Conservation (phyloP, 805 yeast genomes). For the Candida lessepsii region DNA sequence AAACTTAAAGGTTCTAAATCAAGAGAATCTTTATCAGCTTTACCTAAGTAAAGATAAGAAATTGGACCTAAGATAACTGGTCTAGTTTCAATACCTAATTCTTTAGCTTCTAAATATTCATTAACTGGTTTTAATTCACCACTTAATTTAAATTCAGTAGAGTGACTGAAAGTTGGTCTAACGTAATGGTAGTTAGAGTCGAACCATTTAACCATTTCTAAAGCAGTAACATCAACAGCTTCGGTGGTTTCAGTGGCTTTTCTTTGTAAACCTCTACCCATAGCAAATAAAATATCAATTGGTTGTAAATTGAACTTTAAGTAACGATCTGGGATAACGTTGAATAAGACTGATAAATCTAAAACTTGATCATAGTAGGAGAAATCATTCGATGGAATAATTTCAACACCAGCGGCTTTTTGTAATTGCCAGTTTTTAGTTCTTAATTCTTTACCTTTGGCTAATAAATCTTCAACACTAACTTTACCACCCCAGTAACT, state of each 20-base stretch:
- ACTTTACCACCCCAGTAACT: constrained; percentile 98
- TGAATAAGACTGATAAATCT: constrained; percentile 88
- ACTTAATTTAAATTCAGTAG: constrained; percentile 93
- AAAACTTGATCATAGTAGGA: constrained; percentile 97
- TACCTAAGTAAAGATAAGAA: constrained; percentile 91
- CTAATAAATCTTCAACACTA: constrained; percentile 78
- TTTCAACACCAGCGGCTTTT: constrained; percentile 94
- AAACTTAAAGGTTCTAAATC: constrained; percentile 92
- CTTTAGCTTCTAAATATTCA: constrained; percentile 98
- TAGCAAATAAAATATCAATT: constrained; percentile 92
- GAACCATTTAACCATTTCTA: constrained; percentile 99
- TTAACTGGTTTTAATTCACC: constrained; percentile 91
- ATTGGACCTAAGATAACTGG: constrained; percentile 97
- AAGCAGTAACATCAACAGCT: constrained; percentile 97
- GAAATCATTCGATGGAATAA: constrained; percentile 97
- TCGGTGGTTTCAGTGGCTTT: constrained; percentile 81
- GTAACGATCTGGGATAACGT: constrained; percentile 96
- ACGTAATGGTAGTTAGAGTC: constrained; percentile 99
- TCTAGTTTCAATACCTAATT: constrained; percentile 92
- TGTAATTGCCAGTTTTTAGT: constrained; percentile 97
- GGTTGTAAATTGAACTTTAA: constrained; percentile 84
- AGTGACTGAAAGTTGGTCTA: constrained; percentile 97
- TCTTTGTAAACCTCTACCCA: constrained; percentile 99
- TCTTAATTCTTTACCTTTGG: constrained; percentile 94
- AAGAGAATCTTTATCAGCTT: constrained; percentile 96